These are phyloP conservation scores for Calonectria fujianensis DNA, from an alignment of 2,329 filamentous ascomycete species.

Conservation along the genomic window DNA sequence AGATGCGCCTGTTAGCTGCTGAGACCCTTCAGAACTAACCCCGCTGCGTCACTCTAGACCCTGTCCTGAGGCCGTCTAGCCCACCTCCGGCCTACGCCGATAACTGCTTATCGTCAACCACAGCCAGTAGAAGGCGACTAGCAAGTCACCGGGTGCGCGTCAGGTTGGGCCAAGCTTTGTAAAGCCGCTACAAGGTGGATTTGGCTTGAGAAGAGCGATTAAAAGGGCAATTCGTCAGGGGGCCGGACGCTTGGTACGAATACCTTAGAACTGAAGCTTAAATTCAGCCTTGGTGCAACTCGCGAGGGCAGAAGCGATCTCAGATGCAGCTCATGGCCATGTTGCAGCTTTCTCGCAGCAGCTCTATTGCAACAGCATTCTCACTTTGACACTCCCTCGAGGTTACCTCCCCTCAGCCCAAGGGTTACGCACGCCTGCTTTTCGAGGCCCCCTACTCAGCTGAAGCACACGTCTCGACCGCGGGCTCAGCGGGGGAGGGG, in stretches of 20 bases:
- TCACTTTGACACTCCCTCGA: neutral
- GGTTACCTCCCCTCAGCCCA: neutral
- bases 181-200: conserved; percentile 11
- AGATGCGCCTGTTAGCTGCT: conserved; percentile 8
- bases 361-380: neutral
- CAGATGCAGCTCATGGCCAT: neutral
- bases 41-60: conserved; percentile 53
- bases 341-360: neutral
- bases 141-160: conserved; percentile 29
- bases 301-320: neutral
- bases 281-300: conserved; percentile 5
- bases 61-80: conserved; percentile 35
- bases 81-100: conserved; percentile 28
- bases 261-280: conserved; percentile 10
- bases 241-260: neutral
- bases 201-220: conserved; percentile 3
- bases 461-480: conserved; percentile 25
- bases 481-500: conserved; percentile 22
- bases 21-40: conserved; percentile 1
- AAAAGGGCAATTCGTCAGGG: conserved; percentile 5
- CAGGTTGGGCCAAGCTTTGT: conserved; percentile 31
- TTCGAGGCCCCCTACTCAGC: conserved; percentile 28
- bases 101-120: conserved; percentile 31
- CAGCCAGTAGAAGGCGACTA: conserved; percentile 27
- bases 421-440: neutral